A percentile compares a stretch with the other conserved stretches of the same genome.
phyloP scores from a whole-genome alignment of 371 early-diverging fungal genomes.

The Mucor saturninus region DNA sequence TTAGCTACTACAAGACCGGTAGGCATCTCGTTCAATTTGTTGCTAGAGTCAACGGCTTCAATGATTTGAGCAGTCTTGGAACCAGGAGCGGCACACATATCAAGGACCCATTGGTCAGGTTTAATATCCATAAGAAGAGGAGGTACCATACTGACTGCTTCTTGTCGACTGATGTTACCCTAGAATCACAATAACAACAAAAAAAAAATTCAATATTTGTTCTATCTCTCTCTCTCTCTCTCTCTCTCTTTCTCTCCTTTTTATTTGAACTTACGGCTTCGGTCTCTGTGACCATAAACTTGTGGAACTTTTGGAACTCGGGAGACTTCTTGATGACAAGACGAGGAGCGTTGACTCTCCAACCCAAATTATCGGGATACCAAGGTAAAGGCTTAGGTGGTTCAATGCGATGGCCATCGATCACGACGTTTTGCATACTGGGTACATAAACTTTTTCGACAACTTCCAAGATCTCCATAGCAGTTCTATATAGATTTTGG shows the following conservation, averaged over 20 bases:
- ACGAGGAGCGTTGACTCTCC: slow-evolving; percentile 80
- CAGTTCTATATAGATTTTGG: slow-evolving; percentile 31
- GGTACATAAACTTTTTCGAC: slow-evolving; percentile 62
- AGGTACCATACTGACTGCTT: slow-evolving; percentile 99
- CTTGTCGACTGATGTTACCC: slow-evolving; percentile 97
- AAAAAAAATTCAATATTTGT: neutral
- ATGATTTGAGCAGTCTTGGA: slow-evolving; percentile 92
- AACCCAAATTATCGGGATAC: slow-evolving; percentile 93
- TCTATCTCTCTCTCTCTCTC: neutral
- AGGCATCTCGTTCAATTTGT: slow-evolving; percentile 63
- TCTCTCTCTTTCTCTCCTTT: too few relatives aligned
- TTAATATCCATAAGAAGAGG: slow-evolving; percentile 93
- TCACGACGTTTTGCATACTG: slow-evolving; percentile 53
- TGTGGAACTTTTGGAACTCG: slow-evolving; percentile 82
- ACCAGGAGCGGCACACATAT: slow-evolving; percentile 95
- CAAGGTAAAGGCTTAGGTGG: slow-evolving; percentile 83
- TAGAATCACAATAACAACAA: slow-evolving; percentile 13
- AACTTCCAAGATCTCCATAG: slow-evolving; percentile 58
- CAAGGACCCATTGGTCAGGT: slow-evolving; percentile 82
- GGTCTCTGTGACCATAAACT: slow-evolving; percentile 93
- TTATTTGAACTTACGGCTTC: slow-evolving; percentile 67
- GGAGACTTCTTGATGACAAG: slow-evolving; percentile 74
- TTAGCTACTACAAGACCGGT: slow-evolving; percentile 97
- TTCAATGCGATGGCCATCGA: slow-evolving; percentile 74
- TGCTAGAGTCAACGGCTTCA: slow-evolving; percentile 87